Base-by-base conservation (phyloP, 306 rosid species). In the Sindora glabra region DNA sequence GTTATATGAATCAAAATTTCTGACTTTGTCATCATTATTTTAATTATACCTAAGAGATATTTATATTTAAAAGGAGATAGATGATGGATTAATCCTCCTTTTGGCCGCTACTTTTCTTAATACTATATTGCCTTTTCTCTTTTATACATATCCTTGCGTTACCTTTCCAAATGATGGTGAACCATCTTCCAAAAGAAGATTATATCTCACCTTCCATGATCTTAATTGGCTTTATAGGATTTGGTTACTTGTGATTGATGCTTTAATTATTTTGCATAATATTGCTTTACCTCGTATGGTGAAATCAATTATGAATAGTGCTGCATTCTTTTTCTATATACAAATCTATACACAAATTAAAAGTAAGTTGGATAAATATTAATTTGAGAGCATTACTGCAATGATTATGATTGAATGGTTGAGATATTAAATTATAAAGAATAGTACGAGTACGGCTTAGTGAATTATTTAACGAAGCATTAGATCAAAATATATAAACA, bases 61-160 rank as follows among this genome's bases (percentile, higher is more conserved):
- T 21, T 10, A 11, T 9, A 26, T 29, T 16, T 0, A 25, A 52
- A 59, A 61, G 21, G 39, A 9, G 42, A 22, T 40, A 53, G 19
- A 53, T 59, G 62, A 63, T 68, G 64, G 83, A 67, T 62, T n/a
- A n/a, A n/a, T 85, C 76, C 66, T 32, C 30, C 41, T 54, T 50
- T 70, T 76, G 65, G 67, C 75, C 32, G 38, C 70, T 59, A 29
- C 72, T 62, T 68, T 73, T 49, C 55, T 36, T 54, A 36, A n/a
- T n/a, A n/a, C n/a, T n/a, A n/a, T n/a, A n/a, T n/a, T n/a, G n/a
- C n/a, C n/a, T n/a, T n/a, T 33, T 8, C 59, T 63, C 61, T 57
- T 42, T 7, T 42, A 27, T 10, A 19, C 13, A 67, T 65, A 46
- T n/a, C 53, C 46, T 65, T 16, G 62, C 36, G 22, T 58, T 34